Conservation (phyloP, 2,329 filamentous ascomycete genomes). For the Chaetomium globosum region DNA sequence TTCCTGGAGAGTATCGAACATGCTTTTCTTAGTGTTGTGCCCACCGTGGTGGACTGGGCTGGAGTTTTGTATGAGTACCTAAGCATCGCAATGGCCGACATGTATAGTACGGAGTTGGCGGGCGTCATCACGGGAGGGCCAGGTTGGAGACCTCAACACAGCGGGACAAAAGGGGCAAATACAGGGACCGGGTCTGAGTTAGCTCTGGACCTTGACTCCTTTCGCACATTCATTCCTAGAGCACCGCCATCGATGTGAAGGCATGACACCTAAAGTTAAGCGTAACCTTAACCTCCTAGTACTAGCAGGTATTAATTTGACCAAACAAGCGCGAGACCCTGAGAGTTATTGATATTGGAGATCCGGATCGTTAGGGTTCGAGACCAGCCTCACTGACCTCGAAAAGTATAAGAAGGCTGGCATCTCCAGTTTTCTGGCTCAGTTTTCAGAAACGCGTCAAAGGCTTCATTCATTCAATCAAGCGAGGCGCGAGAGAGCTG, state of each 20-base stretch:
- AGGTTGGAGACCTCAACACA: background rate
- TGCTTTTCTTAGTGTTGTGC: conserved; percentile 17
- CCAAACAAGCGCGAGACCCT: background rate
- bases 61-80: conserved; percentile 39
- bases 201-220: conserved; percentile 4
- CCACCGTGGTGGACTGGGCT: background rate
- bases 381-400: background rate
- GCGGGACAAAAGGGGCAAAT: conserved; percentile 23
- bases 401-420: background rate
- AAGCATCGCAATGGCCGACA: conserved; percentile 38
- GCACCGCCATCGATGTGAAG: background rate
- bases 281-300: background rate
- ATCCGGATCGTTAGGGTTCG: background rate
- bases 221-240: conserved; percentile 5
- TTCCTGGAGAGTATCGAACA: conserved; percentile 30
- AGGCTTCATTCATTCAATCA: background rate
- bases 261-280: conserved; percentile 1
- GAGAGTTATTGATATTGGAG: background rate
- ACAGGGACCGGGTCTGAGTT: conserved; percentile 16
- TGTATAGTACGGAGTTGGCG: conserved; percentile 34
- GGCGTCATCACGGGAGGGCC: conserved; percentile 12
- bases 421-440: background rate
- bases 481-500: conserved; percentile 6
- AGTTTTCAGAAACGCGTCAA: background rate
- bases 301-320: background rate